Base-by-base conservation (phyloP, 179 eudicot species). In the Nepenthes alata region DNA sequence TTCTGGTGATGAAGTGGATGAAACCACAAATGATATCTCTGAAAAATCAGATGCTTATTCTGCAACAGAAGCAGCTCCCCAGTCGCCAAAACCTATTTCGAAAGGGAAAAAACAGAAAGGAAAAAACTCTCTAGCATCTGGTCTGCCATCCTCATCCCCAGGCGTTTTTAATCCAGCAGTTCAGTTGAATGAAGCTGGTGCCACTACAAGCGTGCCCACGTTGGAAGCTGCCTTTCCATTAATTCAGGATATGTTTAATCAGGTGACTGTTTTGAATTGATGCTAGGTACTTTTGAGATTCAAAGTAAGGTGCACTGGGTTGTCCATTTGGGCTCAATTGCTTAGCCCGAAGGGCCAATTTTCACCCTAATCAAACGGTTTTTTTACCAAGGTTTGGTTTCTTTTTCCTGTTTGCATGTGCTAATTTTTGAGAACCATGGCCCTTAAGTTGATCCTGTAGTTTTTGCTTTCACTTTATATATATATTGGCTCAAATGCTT, bases 21-120 rank as follows among this genome's bases (percentile, higher is more conserved):
- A 81, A 48, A 67, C 74, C 36, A 50, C 53, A 59, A 78, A 74
- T 66, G 83, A 80, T 72, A 25, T 57, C 36, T 58, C 85, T 52
- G 72, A 51, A 57, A 78, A 76, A 59, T 77, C 48, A 63, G 62
- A 65, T 6, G 87, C 82, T 48, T 67, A 79, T 45, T 35, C 71
- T 53, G 65, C 55, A 11, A 68, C 81, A 66, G 63, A 70, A 38
- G 48, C 81, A 61, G 67, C 58, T 61, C 74, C 79, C 54, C 78
- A 78, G 55, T 72, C 74, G 55, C 65, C 78, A 13, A 65, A 73
- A 47, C 73, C 87, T 37, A 69, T 62, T 58, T 37, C 70, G 6
- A 84, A 84, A 77, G 81, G 84, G 66, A 89, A 83, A 78, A 91
- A 78, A 48, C 84, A 82, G 52, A 89, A 84, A 73, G 84, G 79